Conservation (phyloP, 495 filamentous ascomycete genomes). For the Acidiella bohemica region DNA sequence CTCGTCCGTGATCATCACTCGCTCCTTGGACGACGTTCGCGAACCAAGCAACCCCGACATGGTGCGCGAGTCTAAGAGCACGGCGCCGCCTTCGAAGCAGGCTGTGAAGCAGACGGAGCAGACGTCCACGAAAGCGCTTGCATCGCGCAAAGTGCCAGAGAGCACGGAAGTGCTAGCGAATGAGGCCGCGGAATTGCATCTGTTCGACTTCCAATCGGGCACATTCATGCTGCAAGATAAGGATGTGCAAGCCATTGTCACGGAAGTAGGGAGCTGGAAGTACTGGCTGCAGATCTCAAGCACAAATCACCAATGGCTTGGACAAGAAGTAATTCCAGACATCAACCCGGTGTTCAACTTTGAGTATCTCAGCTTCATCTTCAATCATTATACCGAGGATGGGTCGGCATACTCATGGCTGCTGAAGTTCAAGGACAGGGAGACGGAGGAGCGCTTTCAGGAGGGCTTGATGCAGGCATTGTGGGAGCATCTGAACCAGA, state of each 20-base stretch:
- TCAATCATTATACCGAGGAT: constrained; percentile 85
- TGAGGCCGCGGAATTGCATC: constrained; percentile 72
- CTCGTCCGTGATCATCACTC: constrained; percentile 18
- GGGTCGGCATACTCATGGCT: constrained; percentile 94
- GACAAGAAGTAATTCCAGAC: constrained; percentile 69
- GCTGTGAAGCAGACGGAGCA: constrained; percentile 13
- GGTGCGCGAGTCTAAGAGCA: constrained; percentile 12
- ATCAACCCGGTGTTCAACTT: constrained; percentile 99
- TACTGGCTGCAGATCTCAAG: constrained; percentile 90
- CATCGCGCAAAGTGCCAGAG: constrained; percentile 51
- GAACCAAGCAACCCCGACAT: constrained; percentile 15
- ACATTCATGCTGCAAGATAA: constrained; percentile 73
- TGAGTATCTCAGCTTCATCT: constrained; percentile 94
- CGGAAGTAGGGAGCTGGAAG: constrained; percentile 79
- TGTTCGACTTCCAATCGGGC: constrained; percentile 78
- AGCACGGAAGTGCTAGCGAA: constrained; percentile 57
- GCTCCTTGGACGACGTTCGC: constrained; percentile 17
- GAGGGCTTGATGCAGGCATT: constrained; percentile 87
- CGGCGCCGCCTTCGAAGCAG: constrained; percentile 15
- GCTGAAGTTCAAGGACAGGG: constrained; percentile 72
- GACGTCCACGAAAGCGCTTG: constrained; percentile 36
- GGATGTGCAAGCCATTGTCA: constrained; percentile 61
- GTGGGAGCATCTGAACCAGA: constrained; percentile 93
- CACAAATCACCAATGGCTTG: constrained; percentile 70
- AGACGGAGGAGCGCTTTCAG: constrained; percentile 74